Conservation (phyloP, 2,329 filamentous ascomycete genomes). For the Cercospora sesami region DNA sequence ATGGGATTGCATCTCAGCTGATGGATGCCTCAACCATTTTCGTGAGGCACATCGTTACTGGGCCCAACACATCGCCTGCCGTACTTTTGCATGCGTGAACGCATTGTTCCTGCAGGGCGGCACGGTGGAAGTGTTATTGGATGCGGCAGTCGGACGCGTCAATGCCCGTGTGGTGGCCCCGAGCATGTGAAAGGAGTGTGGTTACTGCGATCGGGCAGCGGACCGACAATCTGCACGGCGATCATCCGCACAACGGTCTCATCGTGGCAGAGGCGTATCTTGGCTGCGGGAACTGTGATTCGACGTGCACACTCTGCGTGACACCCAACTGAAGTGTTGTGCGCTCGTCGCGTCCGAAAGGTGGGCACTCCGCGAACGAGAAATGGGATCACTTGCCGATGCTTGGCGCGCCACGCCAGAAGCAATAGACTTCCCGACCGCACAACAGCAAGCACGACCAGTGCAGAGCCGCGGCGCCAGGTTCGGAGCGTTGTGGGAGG, state of each 20-base stretch:
- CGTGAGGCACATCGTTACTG: neutral
- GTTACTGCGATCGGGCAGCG: neutral
- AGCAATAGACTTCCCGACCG: conserved; percentile 3
- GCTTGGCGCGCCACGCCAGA: neutral
- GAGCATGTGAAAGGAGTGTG: conserved; percentile 8
- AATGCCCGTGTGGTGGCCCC: neutral
- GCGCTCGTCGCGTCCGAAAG: neutral
- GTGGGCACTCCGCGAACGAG: neutral
- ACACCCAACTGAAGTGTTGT: neutral
- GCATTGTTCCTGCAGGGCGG: neutral
- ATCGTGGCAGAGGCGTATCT: neutral
- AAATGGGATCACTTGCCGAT: neutral
- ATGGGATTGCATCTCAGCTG: neutral
- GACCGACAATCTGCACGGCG: neutral
- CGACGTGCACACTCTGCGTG: neutral
- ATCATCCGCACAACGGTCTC: neutral
- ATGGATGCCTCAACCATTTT: neutral
- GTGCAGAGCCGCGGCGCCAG: neutral
- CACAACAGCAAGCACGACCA: neutral
- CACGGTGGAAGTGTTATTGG: neutral
- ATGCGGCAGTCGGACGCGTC: neutral
- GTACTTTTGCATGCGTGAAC: neutral
- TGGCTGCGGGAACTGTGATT: neutral
- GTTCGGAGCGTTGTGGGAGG: neutral
- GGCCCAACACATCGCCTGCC: neutral